These are phyloP conservation scores for Sporobolomyces phaffii DNA, from an alignment of 768 basidiomycete species.

Conservation along the genomic window DNA sequence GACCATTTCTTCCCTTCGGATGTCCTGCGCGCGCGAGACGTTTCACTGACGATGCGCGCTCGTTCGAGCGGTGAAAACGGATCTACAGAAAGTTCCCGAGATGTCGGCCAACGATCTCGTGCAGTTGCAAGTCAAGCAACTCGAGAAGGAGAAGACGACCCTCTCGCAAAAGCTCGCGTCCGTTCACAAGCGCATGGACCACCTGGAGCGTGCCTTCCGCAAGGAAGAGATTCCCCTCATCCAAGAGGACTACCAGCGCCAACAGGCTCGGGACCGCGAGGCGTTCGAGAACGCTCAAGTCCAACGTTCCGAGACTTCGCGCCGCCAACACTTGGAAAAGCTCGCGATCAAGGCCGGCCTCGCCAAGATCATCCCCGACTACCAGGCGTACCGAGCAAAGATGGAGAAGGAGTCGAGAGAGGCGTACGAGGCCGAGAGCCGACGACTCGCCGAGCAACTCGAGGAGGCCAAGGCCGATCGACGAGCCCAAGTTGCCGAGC, in stretches of 20 bases:
- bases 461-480: conserved; percentile 40
- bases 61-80: conserved; percentile 5
- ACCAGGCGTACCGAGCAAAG: conserved; percentile 52
- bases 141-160: conserved; percentile 94
- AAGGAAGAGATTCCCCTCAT: conserved; percentile 86
- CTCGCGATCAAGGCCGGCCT: conserved; percentile 70
- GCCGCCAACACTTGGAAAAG: conserved; percentile 59
- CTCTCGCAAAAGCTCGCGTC: conserved; percentile 73
- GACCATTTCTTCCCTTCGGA: background rate
- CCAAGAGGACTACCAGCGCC: conserved; percentile 73
- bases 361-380: conserved; percentile 67
- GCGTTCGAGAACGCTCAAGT: conserved; percentile 62
- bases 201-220: conserved; percentile 87
- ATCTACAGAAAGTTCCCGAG: conserved; percentile 65
- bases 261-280: conserved; percentile 69
- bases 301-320: conserved; percentile 56
- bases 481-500: conserved; percentile 43
- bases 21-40: too few species aligned
- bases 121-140: conserved; percentile 81
- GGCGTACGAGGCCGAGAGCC: conserved; percentile 60
- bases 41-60: background rate
- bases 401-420: conserved; percentile 57
- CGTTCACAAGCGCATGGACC: conserved; percentile 82
- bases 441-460: conserved; percentile 41
- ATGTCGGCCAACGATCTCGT: conserved; percentile 81